Evolutionary conservation across 225 moss, liverwort and hornwort species (phyloP).

Genomic region (Physcomitrellopsis africana): DNA sequence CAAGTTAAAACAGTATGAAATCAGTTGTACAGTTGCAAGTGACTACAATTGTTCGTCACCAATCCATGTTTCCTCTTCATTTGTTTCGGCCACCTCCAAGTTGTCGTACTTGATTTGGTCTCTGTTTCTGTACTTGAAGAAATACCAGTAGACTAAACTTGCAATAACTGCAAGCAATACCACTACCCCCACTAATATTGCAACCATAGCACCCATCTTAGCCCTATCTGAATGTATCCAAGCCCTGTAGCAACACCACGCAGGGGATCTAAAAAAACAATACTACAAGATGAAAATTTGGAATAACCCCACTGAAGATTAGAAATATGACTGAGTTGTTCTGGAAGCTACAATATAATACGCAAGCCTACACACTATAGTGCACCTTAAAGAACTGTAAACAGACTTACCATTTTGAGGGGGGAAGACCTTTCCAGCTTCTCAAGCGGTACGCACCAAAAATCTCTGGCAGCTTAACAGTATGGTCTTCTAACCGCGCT

Average conservation of each 20-base stretch:
- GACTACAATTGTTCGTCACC: slow-evolving; percentile 54
- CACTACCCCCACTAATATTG: slow-evolving; percentile 30
- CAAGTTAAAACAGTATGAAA: slow-evolving; percentile 24
- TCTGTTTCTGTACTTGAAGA: slow-evolving; percentile 39
- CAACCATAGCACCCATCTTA: slow-evolving; percentile 19
- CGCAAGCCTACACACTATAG: not conserved
- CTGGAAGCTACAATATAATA: not conserved
- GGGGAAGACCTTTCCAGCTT: slow-evolving; percentile 70
- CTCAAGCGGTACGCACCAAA: slow-evolving; percentile 74
- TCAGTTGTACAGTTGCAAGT: slow-evolving; percentile 28
- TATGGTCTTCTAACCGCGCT: slow-evolving; percentile 54
- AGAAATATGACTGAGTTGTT: slow-evolving; percentile 7
- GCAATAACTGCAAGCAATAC: slow-evolving; percentile 40
- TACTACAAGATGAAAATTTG: not conserved
- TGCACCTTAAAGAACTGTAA: not conserved
- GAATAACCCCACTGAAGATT: not conserved
- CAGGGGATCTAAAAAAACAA: not conserved
- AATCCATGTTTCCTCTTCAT: slow-evolving; percentile 53
- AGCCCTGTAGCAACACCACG: slow-evolving; percentile 31
- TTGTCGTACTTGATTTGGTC: slow-evolving; percentile 47
- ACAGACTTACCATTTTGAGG: slow-evolving; percentile 40
- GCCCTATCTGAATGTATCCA: slow-evolving; percentile 36
- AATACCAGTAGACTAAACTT: slow-evolving; percentile 49
- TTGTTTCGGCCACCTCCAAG: slow-evolving; percentile 38
- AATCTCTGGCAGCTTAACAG: slow-evolving; percentile 59